Conservation (phyloP, 2,329 filamentous ascomycete genomes). For the Sphaerulina vaccinii region DNA sequence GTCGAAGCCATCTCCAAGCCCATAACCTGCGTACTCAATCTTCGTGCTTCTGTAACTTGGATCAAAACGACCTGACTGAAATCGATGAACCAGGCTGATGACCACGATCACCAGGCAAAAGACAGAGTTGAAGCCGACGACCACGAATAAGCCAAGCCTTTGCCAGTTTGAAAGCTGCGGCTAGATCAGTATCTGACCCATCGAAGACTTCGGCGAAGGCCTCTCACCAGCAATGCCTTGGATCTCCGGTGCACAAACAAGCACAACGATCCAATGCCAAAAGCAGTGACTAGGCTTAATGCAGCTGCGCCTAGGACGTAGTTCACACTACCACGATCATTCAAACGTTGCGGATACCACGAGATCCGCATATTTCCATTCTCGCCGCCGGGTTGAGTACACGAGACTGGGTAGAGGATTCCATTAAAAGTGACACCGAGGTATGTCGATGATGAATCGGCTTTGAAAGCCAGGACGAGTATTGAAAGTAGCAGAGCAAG, state of each 20-base stretch:
- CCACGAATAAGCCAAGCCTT: not conserved
- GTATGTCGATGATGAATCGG: too few species aligned
- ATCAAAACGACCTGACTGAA: not conserved
- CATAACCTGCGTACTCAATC: not conserved
- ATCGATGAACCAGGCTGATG: not conserved
- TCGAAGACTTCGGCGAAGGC: not conserved
- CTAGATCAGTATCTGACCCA: too few species aligned
- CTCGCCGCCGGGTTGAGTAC: not conserved
- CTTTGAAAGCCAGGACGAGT: too few species aligned
- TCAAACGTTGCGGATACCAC: not conserved
- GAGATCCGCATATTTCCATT: not conserved
- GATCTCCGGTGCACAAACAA: not conserved
- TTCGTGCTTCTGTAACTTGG: not conserved
- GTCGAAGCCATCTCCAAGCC: not conserved
- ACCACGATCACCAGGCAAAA: not conserved
- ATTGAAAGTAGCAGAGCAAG: too few species aligned
- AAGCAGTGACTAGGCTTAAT: not conserved
- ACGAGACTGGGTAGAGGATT: not conserved
- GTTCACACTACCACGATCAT: not conserved
- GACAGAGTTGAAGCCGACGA: not conserved
- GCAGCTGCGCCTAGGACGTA: not conserved
- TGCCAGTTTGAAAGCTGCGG: not conserved
- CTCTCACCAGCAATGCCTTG: not conserved
- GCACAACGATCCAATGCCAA: not conserved
- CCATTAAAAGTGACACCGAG: too few species aligned